Base-by-base conservation (phyloP, 331 rosid species). In the Telfairia occidentalis region DNA sequence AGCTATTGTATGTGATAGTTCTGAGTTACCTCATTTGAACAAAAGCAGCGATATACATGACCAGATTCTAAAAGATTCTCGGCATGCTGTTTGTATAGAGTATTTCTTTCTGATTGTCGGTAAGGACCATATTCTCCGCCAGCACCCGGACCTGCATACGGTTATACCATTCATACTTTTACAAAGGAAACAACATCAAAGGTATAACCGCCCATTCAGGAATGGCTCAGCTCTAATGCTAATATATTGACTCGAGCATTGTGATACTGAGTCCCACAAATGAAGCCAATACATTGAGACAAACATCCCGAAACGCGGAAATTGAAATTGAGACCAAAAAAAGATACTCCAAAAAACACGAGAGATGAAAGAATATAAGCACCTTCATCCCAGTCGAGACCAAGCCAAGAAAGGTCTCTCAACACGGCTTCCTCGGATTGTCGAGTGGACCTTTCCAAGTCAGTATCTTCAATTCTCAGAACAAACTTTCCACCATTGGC, bases 361-460 rank as follows among this genome's bases (percentile, higher is more conserved):
- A 71, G 6, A 48, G 19, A 30, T 23, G 19, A 24, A 66, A 58
- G 64, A 76, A 65, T 19, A 48, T 23, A 2, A 77, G 52, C 73
- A 90, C 98, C 98, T 86, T 95, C 97, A 84, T 95, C 96, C 93
- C 96, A 95, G 76, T 88, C 83, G 76, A 95, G 96, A 42, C 98
- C 97, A 75, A 95, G 97, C 98, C 98, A 92, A 50, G 97, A 81
- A 74, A 95, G 92, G 81, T 92, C 98, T 74, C 73, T 86, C 71
- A 95, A 82, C 83, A 95, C 35, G 30, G 98, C 92, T 70, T 87
- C 96, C 82, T 95, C 98, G 52, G 97, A 95, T 74, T 95, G 87
- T 66, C 81, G 80, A 5, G 97, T 91, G 74, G 98, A 95, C 87
- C 99, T 88, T 87, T 90, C 97, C 92, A 95, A 89, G 81, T 95